Percentiles rank a stretch among this genome's conserved stretches.
These are phyloP conservation scores for Apiospora malaysiana DNA, from an alignment of 2,329 filamentous ascomycete genomes.

Conservation along the genomic window DNA sequence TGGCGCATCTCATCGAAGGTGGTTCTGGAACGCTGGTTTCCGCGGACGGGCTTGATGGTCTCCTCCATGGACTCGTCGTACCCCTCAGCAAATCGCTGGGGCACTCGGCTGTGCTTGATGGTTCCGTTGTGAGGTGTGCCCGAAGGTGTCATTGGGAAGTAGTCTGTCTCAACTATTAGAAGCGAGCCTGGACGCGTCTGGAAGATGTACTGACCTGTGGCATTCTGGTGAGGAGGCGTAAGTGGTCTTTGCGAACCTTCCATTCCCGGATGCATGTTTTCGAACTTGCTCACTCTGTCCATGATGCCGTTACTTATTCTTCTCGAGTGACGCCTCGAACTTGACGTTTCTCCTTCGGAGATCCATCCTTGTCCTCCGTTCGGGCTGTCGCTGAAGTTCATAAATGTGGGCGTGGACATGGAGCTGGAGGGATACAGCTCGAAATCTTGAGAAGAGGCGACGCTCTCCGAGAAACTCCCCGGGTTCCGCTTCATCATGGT, in stretches of 20 bases:
- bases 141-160: slow-evolving; percentile 71
- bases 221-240: slow-evolving; percentile 68
- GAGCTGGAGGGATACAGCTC: slow-evolving; percentile 55
- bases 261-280: slow-evolving; percentile 50
- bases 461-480: slow-evolving; percentile 47
- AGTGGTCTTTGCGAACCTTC: slow-evolving; percentile 57
- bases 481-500: slow-evolving; percentile 55
- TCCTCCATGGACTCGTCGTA: slow-evolving; percentile 72
- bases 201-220: slow-evolving; percentile 55
- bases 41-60: slow-evolving; percentile 63
- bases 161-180: slow-evolving; percentile 49
- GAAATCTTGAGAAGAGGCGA: slow-evolving; percentile 53
- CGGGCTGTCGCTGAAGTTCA: slow-evolving; percentile 56
- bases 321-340: slow-evolving; percentile 49
- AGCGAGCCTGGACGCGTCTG: slow-evolving; percentile 20
- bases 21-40: slow-evolving; percentile 51
- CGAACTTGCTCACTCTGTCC: slow-evolving; percentile 65
- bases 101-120: slow-evolving; percentile 48
- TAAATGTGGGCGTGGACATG: slow-evolving; percentile 56
- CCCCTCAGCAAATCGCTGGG: slow-evolving; percentile 61
- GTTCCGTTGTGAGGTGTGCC: slow-evolving; percentile 63
- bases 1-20: slow-evolving; percentile 66
- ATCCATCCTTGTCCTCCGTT: slow-evolving; percentile 53
- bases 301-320: slow-evolving; percentile 67
- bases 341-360: slow-evolving; percentile 54